Percentiles rank a stretch among this genome's conserved stretches.
These are phyloP conservation scores for Suillus clintonianus DNA, from an alignment of 768 basidiomycete genomes.

Conservation along the genomic window DNA sequence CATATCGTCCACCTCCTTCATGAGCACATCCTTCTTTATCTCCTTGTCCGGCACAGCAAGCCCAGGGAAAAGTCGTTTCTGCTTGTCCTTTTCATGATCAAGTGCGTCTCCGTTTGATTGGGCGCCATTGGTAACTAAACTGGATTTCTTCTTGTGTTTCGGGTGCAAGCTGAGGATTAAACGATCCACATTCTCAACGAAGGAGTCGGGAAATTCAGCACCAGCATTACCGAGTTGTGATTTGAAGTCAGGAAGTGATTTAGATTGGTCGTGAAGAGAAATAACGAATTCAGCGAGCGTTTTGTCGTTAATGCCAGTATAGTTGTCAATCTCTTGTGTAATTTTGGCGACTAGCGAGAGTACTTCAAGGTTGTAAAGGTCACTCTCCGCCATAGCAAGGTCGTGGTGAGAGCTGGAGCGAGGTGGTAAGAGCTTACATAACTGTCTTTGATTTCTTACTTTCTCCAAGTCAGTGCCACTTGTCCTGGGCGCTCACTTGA, in stretches of 20 bases:
- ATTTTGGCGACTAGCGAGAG: slow-evolving; percentile 91
- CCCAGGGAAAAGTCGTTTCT: slow-evolving; percentile 88
- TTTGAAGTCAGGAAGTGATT: slow-evolving; percentile 81
- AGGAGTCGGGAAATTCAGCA: slow-evolving; percentile 86
- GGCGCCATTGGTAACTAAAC: slow-evolving; percentile 38
- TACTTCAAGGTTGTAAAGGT: slow-evolving; percentile 91
- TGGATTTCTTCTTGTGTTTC: slow-evolving; percentile 80
- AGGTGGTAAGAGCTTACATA: background rate
- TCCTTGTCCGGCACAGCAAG: slow-evolving; percentile 78
- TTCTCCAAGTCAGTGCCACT: too few species aligned
- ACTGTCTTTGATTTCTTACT: slow-evolving; percentile 3
- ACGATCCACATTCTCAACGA: slow-evolving; percentile 91
- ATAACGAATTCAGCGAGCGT: slow-evolving; percentile 95
- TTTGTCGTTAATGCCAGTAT: slow-evolving; percentile 85
- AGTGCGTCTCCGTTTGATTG: slow-evolving; percentile 33
- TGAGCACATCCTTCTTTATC: slow-evolving; percentile 73
- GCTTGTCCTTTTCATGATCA: slow-evolving; percentile 64
- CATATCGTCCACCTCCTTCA: slow-evolving; percentile 88
- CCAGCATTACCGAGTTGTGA: slow-evolving; percentile 72
- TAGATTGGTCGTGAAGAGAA: slow-evolving; percentile 81
- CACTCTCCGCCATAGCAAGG: slow-evolving; percentile 60
- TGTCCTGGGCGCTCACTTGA: background rate
- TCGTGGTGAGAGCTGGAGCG: slow-evolving; percentile 5
- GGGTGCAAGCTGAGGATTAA: slow-evolving; percentile 94
- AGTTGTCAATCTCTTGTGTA: slow-evolving; percentile 90